A percentile compares a stretch with the other conserved stretches of the same genome.
phyloP scores from a whole-genome alignment of 2,329 filamentous ascomycete species.

The Apiospora saccharicola region DNA sequence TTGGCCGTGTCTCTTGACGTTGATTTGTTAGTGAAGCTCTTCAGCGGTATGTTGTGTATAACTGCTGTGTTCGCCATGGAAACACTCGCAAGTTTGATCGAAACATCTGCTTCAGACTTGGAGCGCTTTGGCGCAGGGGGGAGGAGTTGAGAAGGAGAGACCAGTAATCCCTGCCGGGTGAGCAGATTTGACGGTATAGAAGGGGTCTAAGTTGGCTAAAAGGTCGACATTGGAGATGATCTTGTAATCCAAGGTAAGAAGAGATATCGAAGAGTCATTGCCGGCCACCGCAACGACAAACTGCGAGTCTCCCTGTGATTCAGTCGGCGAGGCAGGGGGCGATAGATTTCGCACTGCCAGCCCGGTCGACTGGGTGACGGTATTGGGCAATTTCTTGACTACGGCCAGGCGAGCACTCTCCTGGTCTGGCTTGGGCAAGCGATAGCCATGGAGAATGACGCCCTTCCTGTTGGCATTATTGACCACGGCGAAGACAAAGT shows the following conservation, averaged over 20 bases:
- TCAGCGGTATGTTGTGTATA: constrained; percentile 80
- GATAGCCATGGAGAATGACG: constrained; percentile 62
- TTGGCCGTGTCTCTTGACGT: constrained; percentile 43
- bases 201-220: constrained; percentile 58
- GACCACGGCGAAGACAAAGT: constrained; percentile 63
- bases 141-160: constrained; percentile 64
- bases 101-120: constrained; percentile 58
- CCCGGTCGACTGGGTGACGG: constrained; percentile 77
- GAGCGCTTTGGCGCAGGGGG: constrained; percentile 56
- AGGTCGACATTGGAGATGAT: constrained; percentile 54
- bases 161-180: constrained; percentile 67
- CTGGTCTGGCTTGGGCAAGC: constrained; percentile 53
- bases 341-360: constrained; percentile 78
- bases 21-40: constrained; percentile 49
- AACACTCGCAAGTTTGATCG: constrained; percentile 80
- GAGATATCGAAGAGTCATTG: constrained; percentile 78
- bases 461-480: constrained; percentile 68
- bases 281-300: constrained; percentile 82
- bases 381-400: constrained; percentile 66
- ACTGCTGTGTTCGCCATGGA: constrained; percentile 82
- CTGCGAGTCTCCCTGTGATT: constrained; percentile 70
- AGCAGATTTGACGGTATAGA: constrained; percentile 60
- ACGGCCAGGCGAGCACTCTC: constrained; percentile 58
- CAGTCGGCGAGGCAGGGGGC: constrained; percentile 56
- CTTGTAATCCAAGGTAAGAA: constrained; percentile 80